phyloP scores from a whole-genome alignment of 2,329 filamentous ascomycete species.

The Cordyceps javanica region DNA sequence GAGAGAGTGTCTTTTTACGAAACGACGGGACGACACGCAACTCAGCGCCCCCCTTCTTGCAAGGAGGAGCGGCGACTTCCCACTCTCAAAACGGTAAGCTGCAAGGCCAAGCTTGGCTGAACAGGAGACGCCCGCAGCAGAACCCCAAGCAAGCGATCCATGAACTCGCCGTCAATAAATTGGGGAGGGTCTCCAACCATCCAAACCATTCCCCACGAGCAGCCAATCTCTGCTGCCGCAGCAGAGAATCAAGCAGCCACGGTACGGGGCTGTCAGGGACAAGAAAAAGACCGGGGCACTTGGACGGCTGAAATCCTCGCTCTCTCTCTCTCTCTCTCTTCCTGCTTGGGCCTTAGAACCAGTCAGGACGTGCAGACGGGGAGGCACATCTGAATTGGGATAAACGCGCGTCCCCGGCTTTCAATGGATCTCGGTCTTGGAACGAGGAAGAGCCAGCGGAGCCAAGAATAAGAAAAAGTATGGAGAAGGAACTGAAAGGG shows the following conservation, averaged over 20 bases:
- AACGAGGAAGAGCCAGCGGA: not conserved
- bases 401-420: conserved; percentile 7
- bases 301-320: not conserved
- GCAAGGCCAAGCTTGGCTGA: not conserved
- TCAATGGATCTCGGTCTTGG: not conserved
- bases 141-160: not conserved
- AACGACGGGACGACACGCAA: not conserved
- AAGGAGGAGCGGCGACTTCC: not conserved
- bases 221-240: not conserved
- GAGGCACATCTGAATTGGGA: not conserved
- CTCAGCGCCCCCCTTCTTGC: not conserved
- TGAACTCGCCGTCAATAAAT: no score
- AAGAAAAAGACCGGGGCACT: not conserved
- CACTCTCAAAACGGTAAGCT: not conserved
- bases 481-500: no score
- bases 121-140: not conserved
- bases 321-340: no score
- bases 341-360: no score
- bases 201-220: not conserved
- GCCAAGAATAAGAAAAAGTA: not conserved
- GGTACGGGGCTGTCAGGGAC: not conserved
- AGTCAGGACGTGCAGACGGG: not conserved
- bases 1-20: not conserved
- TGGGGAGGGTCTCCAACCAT: no score
- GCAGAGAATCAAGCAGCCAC: not conserved